Conservation (phyloP, 2,329 filamentous ascomycete genomes). For the Dryadomyces quercus-mongolicae region DNA sequence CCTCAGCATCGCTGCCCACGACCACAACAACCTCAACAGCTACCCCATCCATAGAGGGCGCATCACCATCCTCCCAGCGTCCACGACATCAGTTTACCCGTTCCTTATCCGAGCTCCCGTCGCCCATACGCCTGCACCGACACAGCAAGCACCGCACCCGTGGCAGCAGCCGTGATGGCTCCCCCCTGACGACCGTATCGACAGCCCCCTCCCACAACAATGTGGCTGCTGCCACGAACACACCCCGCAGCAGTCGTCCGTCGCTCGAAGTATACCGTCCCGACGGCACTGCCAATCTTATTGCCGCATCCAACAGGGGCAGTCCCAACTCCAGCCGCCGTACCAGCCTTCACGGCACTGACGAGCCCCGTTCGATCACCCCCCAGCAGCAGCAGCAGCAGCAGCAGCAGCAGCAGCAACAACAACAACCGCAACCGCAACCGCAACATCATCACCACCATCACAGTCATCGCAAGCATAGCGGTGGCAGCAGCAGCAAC, state of each 20-base stretch:
- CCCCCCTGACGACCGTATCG: not conserved
- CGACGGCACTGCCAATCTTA: too few species aligned
- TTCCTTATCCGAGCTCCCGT: slow-evolving; percentile 42
- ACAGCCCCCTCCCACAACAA: not conserved
- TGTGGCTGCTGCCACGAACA: slow-evolving; percentile 16
- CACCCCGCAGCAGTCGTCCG: not conserved
- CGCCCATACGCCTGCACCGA: slow-evolving; percentile 28
- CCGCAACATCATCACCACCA: not conserved
- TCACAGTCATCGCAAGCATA: not conserved
- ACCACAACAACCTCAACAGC: not conserved
- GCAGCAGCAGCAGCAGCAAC: not conserved
- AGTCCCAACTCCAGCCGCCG: slow-evolving; percentile 8
- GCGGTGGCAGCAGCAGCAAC: not conserved
- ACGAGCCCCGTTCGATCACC: not conserved
- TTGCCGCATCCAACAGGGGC: not conserved
- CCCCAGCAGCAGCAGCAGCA: not conserved
- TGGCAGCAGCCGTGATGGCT: not conserved
- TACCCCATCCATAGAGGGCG: not conserved
- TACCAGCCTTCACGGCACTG: slow-evolving; percentile 3
- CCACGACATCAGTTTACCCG: slow-evolving; percentile 41
- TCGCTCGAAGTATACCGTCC: not conserved
- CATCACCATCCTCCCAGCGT: slow-evolving; percentile 9
- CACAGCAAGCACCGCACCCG: not conserved
- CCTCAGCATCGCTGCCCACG: not conserved
- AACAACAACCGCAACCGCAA: not conserved